These are phyloP conservation scores for Neurospora africana DNA, from an alignment of 495 filamentous ascomycete species.

Conservation along the genomic window DNA sequence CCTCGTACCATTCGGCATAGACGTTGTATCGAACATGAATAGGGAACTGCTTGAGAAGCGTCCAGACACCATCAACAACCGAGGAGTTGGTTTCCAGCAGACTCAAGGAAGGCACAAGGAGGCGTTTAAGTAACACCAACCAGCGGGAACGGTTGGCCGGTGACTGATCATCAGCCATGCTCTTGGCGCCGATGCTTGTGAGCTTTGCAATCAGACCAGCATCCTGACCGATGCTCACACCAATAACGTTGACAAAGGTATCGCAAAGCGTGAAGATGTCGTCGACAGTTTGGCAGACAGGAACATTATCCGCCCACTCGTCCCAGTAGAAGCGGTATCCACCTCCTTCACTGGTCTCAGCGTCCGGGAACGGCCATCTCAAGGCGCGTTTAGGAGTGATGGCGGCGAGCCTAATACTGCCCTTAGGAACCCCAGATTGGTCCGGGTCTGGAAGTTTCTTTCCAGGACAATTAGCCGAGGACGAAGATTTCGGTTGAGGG, in stretches of 20 bases:
- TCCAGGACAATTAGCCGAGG: slow-evolving; percentile 21
- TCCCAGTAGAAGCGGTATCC: slow-evolving; percentile 94
- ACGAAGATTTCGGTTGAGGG: slow-evolving; percentile 6
- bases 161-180: slow-evolving; percentile 58
- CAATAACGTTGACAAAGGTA: slow-evolving; percentile 72
- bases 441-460: slow-evolving; percentile 47
- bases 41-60: slow-evolving; percentile 67
- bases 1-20: slow-evolving; percentile 86
- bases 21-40: slow-evolving; percentile 71
- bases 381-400: slow-evolving; percentile 50
- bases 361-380: slow-evolving; percentile 70
- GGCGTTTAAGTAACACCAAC: slow-evolving; percentile 68
- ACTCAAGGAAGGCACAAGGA: slow-evolving; percentile 76
- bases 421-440: slow-evolving; percentile 53
- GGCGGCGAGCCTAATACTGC: slow-evolving; percentile 48
- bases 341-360: slow-evolving; percentile 58
- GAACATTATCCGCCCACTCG: slow-evolving; percentile 90
- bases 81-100: slow-evolving; percentile 72
- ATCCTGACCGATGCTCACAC: slow-evolving; percentile 82
- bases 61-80: slow-evolving; percentile 74
- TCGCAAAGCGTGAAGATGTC: slow-evolving; percentile 83
- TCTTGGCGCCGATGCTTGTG: slow-evolving; percentile 68
- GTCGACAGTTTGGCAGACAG: slow-evolving; percentile 78
- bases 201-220: slow-evolving; percentile 66
- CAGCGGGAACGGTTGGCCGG: slow-evolving; percentile 59